A percentile compares a stretch with the other conserved stretches of the same genome.
These are phyloP conservation scores for Cytospora chrysosperma DNA, from an alignment of 2,329 filamentous ascomycete species.

Conservation along the genomic window DNA sequence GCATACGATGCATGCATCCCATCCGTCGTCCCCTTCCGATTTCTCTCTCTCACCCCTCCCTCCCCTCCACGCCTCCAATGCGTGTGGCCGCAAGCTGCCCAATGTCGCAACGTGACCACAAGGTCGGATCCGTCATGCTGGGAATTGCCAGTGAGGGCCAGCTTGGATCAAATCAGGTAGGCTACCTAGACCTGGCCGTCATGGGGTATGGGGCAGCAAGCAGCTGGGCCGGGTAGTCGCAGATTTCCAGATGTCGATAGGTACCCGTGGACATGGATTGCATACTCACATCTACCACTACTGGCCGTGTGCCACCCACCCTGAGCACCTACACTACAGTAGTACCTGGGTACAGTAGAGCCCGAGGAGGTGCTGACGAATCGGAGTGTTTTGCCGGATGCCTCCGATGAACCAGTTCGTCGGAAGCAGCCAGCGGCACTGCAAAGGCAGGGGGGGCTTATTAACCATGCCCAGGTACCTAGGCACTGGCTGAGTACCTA, in stretches of 20 bases:
- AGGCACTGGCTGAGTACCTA: too few relatives aligned
- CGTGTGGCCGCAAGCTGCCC: slow-evolving; percentile 13
- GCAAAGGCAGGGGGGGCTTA: slow-evolving; percentile 8
- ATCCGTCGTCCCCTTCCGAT: background rate
- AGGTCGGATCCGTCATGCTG: slow-evolving; percentile 14
- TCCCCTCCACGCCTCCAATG: too few relatives aligned
- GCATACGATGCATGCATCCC: background rate
- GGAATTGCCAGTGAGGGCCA: background rate
- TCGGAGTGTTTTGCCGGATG: slow-evolving; percentile 1
- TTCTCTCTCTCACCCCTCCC: too few relatives aligned
- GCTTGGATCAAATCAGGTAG: too few relatives aligned
- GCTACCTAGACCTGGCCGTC: too few relatives aligned
- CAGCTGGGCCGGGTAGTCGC: background rate
- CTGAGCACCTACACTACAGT: background rate
- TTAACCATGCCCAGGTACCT: too few relatives aligned
- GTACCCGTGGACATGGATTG: too few relatives aligned
- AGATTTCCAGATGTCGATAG: too few relatives aligned
- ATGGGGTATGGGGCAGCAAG: background rate
- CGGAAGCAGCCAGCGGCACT: slow-evolving; percentile 19
- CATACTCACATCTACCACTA: too few relatives aligned
- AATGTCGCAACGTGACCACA: slow-evolving; percentile 18
- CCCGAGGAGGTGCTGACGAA: background rate
- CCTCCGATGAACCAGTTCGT: background rate
- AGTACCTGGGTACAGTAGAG: background rate
- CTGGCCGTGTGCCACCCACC: too few relatives aligned